Percentiles rank a stretch among this genome's conserved stretches.
These are phyloP conservation scores for Rhododendron simsii DNA, from an alignment of 148 eudicot species.

Conservation along the genomic window DNA sequence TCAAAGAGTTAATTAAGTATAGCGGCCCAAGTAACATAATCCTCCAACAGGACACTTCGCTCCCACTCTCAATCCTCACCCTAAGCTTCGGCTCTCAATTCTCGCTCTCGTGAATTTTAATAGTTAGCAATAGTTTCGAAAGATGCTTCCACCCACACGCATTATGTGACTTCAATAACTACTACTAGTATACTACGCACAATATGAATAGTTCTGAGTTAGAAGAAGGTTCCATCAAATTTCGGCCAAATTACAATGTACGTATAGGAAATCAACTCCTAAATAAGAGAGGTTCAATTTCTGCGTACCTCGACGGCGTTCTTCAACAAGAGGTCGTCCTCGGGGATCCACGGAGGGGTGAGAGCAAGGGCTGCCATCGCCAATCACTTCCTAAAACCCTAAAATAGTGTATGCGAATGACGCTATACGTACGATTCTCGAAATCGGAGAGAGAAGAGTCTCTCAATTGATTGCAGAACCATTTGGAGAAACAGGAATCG, in stretches of 20 bases:
- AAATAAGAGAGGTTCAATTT: neutral
- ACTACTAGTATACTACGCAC: neutral
- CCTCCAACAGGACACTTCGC: neutral
- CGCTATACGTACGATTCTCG: neutral
- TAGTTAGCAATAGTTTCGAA: neutral
- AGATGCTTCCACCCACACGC: neutral
- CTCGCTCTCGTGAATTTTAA: neutral
- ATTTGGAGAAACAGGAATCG: neutral
- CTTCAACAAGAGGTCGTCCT: slow-evolving; percentile 66
- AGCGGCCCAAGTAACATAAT: neutral
- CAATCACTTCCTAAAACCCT: slow-evolving; percentile 6
- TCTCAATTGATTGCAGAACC: neutral
- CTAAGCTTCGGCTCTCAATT: neutral
- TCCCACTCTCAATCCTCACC: neutral
- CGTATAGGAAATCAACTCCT: neutral
- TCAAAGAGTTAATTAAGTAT: neutral
- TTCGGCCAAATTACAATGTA: neutral
- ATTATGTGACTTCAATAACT: neutral
- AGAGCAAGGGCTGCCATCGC: slow-evolving; percentile 53
- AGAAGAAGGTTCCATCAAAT: neutral
- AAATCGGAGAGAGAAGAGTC: neutral
- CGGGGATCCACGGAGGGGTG: slow-evolving; percentile 49
- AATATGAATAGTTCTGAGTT: neutral
- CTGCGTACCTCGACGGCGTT: slow-evolving; percentile 60
- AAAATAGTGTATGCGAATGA: neutral